Base-by-base conservation (phyloP, 1,284 basidiomycete genomes). In the Hemileia vastatrix region DNA sequence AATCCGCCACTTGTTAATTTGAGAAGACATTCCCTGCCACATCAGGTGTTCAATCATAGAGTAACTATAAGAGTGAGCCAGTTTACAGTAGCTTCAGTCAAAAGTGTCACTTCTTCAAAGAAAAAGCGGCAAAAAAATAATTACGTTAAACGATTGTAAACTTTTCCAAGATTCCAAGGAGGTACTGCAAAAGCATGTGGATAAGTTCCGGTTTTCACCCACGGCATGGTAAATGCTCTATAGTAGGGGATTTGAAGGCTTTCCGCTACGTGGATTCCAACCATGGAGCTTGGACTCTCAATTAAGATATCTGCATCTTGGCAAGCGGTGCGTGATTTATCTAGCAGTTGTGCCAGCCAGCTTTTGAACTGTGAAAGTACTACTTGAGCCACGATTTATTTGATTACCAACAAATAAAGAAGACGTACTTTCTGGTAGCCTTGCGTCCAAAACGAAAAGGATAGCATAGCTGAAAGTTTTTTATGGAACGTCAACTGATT, bases 151-250 rank as follows among this genome's bases (percentile, higher is more conserved):
- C 65, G 63, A 52, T 72, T 72, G 64, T 72, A 72, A 43, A 64
- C 65, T 1, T 62, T 57, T 6, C 70, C 68, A 57, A 69, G 64
- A 51, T 71, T 66, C 63, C 65, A 59, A 5, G 65, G 31, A 0
- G 72, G 70, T 1, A 70, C 70, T n/a, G 68, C 67, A 53, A 73
- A 72, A 1, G 72, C 70, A 54, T 73, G 72, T 2, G 72, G 71
- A 45, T 72, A 73, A 1, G 68, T 64, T 3, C 63, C 58, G 0
- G 71, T 72, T 45, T 65, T 65, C 24, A 68, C 71, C 72, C 72
- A 73, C 2, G 70, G 70, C 72, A 73, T 73, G 36, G 72, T 72
- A 60, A 72, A 73, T 1, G 71, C 71, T 27, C 72, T 67, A 63
- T 70, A 68, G 61, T 73, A 73, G 6, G 68, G 68, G 19, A 68